Evolutionary conservation across 1,284 basidiomycete species (phyloP), one percentile per base, ranked within the genome.

Genomic region (Heterobasidion parviporum): DNA sequence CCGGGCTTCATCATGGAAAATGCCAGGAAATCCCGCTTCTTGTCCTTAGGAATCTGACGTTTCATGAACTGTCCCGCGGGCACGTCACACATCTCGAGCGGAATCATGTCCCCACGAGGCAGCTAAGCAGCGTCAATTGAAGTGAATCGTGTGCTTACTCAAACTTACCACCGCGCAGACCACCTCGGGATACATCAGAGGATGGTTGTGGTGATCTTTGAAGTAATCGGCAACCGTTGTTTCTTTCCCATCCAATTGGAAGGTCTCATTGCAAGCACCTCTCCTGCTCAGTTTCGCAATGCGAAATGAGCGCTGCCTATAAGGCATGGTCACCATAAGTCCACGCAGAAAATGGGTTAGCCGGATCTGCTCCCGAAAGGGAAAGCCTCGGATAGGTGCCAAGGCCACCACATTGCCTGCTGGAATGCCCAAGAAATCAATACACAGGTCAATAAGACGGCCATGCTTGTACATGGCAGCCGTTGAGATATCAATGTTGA

Each of bases 401-500:
- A 75, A 69, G 14, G 86, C 64, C 12, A 70, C 57, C 12, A 68
- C 65, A 3, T 77, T 70, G 10, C 80, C 67, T 26, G 26, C 26
- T 26, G 26, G 26, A 26, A 26, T 26, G 26, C 72, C 69, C 35
- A 88, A 56, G 63, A 78, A 81, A 20, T 83, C 80, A 1, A 83
- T 68, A 59, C 83, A 84, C 1, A 88, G 66, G 20, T 72, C 65
- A 45, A 87, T 63, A 5, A 81, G 64, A 0, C 65, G 60, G 0
- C 79, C 78, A 0, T 74, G 62, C 63, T 82, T 81, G 67, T 86
- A 90, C 86, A 90, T 89, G 0, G 79, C 77, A 0, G 81, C 87
- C 0, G 87, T 88, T 2, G 82, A 81, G 54, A 88, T 87, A 61
- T 90, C 87, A 57, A 91, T 76, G 60, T 90, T 90, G 62, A 91